Evolutionary conservation across 2,329 filamentous ascomycete species (phyloP), one percentile per base, ranked within the genome.

Genomic region (Sarocladium brachiariae): DNA sequence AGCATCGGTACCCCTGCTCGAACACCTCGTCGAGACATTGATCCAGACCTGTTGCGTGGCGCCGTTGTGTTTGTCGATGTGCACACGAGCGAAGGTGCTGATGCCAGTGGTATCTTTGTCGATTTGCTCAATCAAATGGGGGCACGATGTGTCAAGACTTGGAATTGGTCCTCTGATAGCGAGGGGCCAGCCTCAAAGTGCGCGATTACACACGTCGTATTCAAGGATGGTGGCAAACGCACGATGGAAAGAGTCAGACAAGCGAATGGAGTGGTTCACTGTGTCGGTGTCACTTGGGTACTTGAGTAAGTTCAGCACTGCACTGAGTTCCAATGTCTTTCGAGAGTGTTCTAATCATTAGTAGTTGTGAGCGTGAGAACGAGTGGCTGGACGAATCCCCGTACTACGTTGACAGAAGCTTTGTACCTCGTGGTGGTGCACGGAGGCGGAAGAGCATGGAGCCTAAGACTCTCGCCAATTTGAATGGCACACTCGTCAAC

Each of bases 201-300:
- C 53, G 86, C 84, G 4, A 88, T 95, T 59, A 95, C 89, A 0
- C 90, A 96, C 61, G 87, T 96, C 7, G 81, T 96, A 6, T 96
- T 84, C 73, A 96, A 95, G 65, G 90, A 95, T 61, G 90, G 90
- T 41, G 83, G 83, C 37, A 84, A 85, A 61, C 76, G 84, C 23
- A 95, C 89, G 1, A 68, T 96, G 56, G 85, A 95, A 62, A 95
- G 90, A 67, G 85, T 92, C 6, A 76, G 82, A 52, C 78, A 85
- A 58, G 83, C 80, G 34, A 76, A 79, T 13, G 88, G 88, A 5
- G 74, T 87, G 25, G 87, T 96, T 33, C 83, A 88, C 58, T 95
- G 89, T 67, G 89, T 96, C 51, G 89, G 89, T 47, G 86, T 95
- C 43, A 84, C 83, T 56, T 96, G 89, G 89, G 86, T 93, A 50